phyloP scores from a whole-genome alignment of 2,329 filamentous ascomycete species.

The Knufia petricola region DNA sequence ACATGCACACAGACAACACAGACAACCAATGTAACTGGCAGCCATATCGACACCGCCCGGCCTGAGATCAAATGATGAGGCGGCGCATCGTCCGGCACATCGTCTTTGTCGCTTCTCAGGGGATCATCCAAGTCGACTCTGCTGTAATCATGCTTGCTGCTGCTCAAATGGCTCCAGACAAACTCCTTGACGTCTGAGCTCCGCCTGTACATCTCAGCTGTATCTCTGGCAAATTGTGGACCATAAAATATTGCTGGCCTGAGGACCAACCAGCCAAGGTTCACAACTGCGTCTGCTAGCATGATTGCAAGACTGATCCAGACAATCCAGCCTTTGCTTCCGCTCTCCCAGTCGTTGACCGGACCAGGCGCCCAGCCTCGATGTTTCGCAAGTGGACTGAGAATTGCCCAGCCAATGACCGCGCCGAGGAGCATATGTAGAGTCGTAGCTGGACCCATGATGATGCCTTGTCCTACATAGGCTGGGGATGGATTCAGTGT shows the following conservation, averaged over 20 bases:
- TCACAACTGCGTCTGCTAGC: conserved; percentile 86
- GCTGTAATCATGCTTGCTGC: not conserved
- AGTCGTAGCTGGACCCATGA: conserved; percentile 94
- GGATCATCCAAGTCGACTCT: conserved; percentile 7
- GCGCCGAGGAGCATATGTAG: conserved; percentile 92
- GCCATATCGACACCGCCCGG: conserved; percentile 61
- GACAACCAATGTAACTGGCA: conserved; percentile 64
- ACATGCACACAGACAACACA: conserved; percentile 74
- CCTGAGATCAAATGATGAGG: conserved; percentile 69
- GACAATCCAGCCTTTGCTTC: conserved; percentile 97
- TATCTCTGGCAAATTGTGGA: conserved; percentile 26
- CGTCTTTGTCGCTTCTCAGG: conserved; percentile 22
- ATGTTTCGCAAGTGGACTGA: conserved; percentile 79
- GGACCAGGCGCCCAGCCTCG: conserved; percentile 82
- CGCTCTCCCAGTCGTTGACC: conserved; percentile 79
- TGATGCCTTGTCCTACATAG: conserved; percentile 94
- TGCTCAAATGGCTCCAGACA: conserved; percentile 9
- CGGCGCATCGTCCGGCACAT: conserved; percentile 67
- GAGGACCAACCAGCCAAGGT: conserved; percentile 66
- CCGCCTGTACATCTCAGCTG: conserved; percentile 13
- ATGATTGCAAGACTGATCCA: conserved; percentile 96
- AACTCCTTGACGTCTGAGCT: conserved; percentile 17
- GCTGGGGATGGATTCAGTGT: conserved; percentile 93
- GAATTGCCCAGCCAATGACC: conserved; percentile 75
- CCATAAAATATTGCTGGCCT: conserved; percentile 49